Evolutionary conservation across 2,329 filamentous ascomycete genomes (phyloP).

Genomic region (Ophiostoma perfectum): DNA sequence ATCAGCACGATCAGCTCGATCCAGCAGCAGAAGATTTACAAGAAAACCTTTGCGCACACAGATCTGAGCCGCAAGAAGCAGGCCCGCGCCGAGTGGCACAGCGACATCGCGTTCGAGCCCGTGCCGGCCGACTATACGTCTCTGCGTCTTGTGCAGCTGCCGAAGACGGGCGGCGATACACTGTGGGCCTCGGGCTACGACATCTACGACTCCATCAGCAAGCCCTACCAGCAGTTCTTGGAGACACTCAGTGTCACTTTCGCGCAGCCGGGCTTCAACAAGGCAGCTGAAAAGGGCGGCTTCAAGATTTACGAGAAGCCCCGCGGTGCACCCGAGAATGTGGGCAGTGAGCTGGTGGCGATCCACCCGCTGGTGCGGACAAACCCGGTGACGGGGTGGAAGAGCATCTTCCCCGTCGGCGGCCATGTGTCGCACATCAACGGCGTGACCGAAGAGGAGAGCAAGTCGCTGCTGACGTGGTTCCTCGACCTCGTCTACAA

Average conservation of each 20-base stretch:
- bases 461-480: constrained; percentile 43
- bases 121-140: constrained; percentile 51
- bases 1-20: constrained; percentile 56
- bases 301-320: constrained; percentile 43
- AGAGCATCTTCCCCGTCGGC: constrained; percentile 49
- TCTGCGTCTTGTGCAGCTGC: constrained; percentile 39
- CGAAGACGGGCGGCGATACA: constrained; percentile 34
- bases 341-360: constrained; percentile 44
- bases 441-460: constrained; percentile 45
- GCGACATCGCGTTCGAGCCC: constrained; percentile 45
- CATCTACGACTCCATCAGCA: constrained; percentile 45
- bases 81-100: constrained; percentile 42
- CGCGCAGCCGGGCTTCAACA: constrained; percentile 45
- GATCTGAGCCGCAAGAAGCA: constrained; percentile 27
- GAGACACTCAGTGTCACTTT: constrained; percentile 53
- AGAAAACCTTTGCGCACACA: constrained; percentile 21
- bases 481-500: constrained; percentile 47
- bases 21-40: constrained; percentile 40
- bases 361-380: constrained; percentile 52
- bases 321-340: constrained; percentile 48
- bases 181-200: constrained; percentile 43
- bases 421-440: constrained; percentile 49
- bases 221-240: constrained; percentile 50
- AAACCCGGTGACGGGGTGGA: constrained; percentile 56
- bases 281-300: constrained; percentile 41